Evolutionary conservation across 331 rosid species (phyloP).

Genomic region (Malus hybrid): DNA sequence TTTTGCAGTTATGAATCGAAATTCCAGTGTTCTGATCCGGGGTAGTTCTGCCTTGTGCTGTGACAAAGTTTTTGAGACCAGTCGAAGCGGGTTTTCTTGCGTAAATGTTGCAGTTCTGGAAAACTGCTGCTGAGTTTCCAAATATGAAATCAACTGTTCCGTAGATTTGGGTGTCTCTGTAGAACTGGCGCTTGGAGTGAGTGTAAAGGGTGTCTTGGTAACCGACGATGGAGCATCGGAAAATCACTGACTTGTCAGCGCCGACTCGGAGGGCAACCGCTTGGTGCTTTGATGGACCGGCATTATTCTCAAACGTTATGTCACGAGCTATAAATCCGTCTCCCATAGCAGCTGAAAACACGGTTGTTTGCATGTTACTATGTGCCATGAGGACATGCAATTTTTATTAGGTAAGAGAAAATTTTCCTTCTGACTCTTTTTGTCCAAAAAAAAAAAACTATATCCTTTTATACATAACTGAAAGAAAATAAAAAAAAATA

Average conservation of each 20-base stretch:
- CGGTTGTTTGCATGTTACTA: neutral
- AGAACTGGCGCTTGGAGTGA: constrained; percentile 34
- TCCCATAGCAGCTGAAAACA: constrained; percentile 25
- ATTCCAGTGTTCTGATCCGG: constrained; percentile 30
- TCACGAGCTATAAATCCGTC: constrained; percentile 41
- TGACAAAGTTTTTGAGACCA: neutral
- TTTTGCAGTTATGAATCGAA: constrained; percentile 26
- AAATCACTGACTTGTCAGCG: constrained; percentile 28
- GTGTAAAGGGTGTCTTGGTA: constrained; percentile 36
- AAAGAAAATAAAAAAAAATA: no score
- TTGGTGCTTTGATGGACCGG: constrained; percentile 25
- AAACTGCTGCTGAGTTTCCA: constrained; percentile 25
- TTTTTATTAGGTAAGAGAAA: no score
- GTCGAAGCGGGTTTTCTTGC: constrained; percentile 2
- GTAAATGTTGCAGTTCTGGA: constrained; percentile 26
- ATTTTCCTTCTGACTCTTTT: no score
- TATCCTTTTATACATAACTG: no score
- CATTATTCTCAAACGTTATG: constrained; percentile 22
- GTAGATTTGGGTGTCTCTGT: constrained; percentile 27
- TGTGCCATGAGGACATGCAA: no score
- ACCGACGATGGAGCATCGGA: constrained; percentile 17
- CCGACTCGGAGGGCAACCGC: constrained; percentile 37
- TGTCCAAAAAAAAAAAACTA: no score
- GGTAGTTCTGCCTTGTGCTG: constrained; percentile 27
- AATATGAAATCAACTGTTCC: constrained; percentile 35